A percentile compares a stretch with the other conserved stretches of the same genome.
Conservation (phyloP, 805 yeast species). For the Naumovozyma castellii region DNA sequence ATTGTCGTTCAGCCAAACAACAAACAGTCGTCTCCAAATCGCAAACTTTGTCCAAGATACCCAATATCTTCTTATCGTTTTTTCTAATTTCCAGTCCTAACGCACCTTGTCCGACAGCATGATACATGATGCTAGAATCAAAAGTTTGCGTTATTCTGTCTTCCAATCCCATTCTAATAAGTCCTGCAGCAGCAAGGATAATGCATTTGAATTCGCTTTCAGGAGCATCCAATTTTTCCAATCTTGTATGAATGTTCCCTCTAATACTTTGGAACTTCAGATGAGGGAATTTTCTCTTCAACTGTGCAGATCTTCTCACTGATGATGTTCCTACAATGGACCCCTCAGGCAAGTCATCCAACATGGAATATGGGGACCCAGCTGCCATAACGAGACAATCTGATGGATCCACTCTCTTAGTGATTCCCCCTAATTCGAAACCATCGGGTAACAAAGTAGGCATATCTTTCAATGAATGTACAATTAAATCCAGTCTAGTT, state of each 20-base stretch:
- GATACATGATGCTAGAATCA: conserved; percentile 72
- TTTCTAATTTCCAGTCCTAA: conserved; percentile 82
- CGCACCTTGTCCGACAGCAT: conserved; percentile 99
- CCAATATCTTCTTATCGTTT: conserved; percentile 49
- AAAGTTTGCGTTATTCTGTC: conserved; percentile 65
- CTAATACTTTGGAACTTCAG: conserved; percentile 75
- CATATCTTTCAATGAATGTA: conserved; percentile 86
- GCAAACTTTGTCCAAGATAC: conserved; percentile 54
- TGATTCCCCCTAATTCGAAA: conserved; percentile 79
- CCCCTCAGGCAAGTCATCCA: conserved; percentile 74
- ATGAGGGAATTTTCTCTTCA: conserved; percentile 67
- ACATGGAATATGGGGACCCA: conserved; percentile 50
- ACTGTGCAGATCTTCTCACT: conserved; percentile 86
- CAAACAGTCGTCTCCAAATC: conserved; percentile 58
- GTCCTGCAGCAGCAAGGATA: conserved; percentile 87
- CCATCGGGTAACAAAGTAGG: conserved; percentile 88
- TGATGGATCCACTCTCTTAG: conserved; percentile 83
- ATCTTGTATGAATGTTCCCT: conserved; percentile 75
- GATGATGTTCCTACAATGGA: conserved; percentile 91
- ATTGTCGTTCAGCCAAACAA: conserved; percentile 80
- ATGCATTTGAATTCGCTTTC: conserved; percentile 59
- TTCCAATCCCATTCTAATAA: conserved; percentile 62
- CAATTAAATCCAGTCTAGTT: conserved; percentile 75
- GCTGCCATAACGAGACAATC: conserved; percentile 78
- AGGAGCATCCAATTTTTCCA: conserved; percentile 68